Evolutionary conservation across 148 eudicot genomes (phyloP), one percentile per base, ranked within the genome.

Genomic region (Nyssa sinensis): DNA sequence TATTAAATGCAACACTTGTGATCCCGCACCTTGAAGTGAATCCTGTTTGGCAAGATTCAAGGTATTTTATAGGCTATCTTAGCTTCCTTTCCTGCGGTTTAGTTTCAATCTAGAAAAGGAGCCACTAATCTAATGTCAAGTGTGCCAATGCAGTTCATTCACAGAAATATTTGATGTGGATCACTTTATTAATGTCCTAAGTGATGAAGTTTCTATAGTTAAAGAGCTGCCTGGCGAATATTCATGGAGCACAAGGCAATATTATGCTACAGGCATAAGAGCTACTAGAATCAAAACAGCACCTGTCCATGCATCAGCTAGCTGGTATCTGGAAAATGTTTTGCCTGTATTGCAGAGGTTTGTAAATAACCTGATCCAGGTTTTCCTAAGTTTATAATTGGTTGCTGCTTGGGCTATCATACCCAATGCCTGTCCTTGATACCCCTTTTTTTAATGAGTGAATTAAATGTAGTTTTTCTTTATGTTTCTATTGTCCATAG

Each of bases 241-340:
- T 72, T 83, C 86, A 72, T 95, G 99, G 99, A 95, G 99, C 83
- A 89, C 93, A 25, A 86, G 99, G 80, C 96, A 95, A 69, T 95
- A 90, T 77, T 95, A 95, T 82, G 91, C 81, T 60, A 88, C 97
- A 62, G 97, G 90, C 59, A 95, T 95, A 71, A 88, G 99, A 73
- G 91, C 86, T 67, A 92, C 93, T 58, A 88, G 99, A 83, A 85
- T 95, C 14, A 95, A 95, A 82, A 86, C 94, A 66, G 99, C 99
- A 28, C 99, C 99, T 74, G 87, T 85, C 62, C 99, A 91, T 84
- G 97, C 99, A 55, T 89, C 96, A 30, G 89, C 97, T 66, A 76
- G 82, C 62, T 95, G 99, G 99, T 95, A 92, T 72, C 78, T 90
- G 59, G 97, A 95, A 68, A 95, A 93, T 83, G 90, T 95, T 25